Evolutionary conservation across 805 yeast species (phyloP), one percentile per base, ranked within the genome.

Genomic region (Saccharomycopsis schoenii): DNA sequence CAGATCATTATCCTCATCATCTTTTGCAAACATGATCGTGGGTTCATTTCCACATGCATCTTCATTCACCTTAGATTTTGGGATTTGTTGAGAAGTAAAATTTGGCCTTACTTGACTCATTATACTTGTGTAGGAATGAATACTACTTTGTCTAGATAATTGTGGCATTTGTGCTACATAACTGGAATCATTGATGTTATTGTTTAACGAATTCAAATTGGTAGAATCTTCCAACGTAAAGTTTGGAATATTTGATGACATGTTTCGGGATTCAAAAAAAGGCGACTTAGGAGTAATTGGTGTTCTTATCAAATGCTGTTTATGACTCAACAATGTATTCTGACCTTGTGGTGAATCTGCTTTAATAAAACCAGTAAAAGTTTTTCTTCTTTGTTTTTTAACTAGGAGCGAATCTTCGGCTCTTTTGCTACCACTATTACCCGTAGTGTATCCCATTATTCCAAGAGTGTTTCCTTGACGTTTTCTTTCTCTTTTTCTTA

Each of bases 11-110:
- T 39, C 54, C 8, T 55, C 62, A n/a, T 62, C 58, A 41, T 71
- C 73, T 36, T 67, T 76, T 0, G 84, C 79, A 64, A 87, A 80
- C 69, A 77, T 74, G 43, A 84, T 83, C 0, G 90, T 80, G 0
- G 89, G 89, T 64, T 83, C 81, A 64, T 80, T 81, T 10, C 88
- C 91, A 21, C 80, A 81, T 0, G 86, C 89, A 63, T 85, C 86
- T 61, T 85, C 89, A 56, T 84, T 73, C 0, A 87, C 78, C 63
- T 79, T 83, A 0, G 93, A 82, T 63, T 82, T 79, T 0, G 94
- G 94, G 57, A 87, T 77, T 57, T 86, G 84, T 52, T 83, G 85
- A 1, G 93, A 86, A 41, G 88, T 82, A 66, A 88, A 85, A 55
- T 82, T 82, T 0, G 91, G 89, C 56, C 82, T 76, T 47, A 77